Evolutionary conservation across 352 stramenopile species (phyloP).

Genomic region (Globisporangium uncinulatum): DNA sequence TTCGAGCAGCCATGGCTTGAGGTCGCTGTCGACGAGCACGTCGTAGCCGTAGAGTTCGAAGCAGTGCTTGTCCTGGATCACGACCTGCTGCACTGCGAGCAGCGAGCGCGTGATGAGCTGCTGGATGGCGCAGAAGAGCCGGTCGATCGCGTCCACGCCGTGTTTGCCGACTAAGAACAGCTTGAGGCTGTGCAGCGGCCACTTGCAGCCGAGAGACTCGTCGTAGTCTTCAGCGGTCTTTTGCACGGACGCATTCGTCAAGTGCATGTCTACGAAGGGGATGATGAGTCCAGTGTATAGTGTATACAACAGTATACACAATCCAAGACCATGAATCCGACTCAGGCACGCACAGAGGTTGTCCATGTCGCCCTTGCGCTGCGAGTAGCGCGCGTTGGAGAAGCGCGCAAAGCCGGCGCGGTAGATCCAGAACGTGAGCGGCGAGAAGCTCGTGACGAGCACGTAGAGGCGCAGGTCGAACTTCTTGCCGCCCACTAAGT

Average conservation of each 20-base stretch:
- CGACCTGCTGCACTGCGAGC: conserved; percentile 85
- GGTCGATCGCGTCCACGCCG: conserved; percentile 41
- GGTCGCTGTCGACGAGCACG: conserved; percentile 88
- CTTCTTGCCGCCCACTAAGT: conserved; percentile 91
- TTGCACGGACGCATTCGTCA: conserved; percentile 89
- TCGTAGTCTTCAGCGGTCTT: conserved; percentile 92
- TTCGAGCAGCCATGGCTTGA: conserved; percentile 93
- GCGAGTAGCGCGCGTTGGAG: conserved; percentile 88
- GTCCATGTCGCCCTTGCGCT: conserved; percentile 79
- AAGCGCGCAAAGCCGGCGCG: conserved; percentile 90
- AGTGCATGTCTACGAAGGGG: conserved; percentile 29
- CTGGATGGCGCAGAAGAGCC: conserved; percentile 61
- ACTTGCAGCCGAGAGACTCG: conserved; percentile 86
- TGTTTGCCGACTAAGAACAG: conserved; percentile 76
- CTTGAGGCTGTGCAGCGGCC: conserved; percentile 81
- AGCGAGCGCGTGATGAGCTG: conserved; percentile 84
- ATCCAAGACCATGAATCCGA: no score
- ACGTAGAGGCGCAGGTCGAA: conserved; percentile 93
- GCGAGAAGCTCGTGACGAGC: conserved; percentile 85
- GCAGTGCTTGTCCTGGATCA: conserved; percentile 93
- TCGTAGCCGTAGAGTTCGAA: conserved; percentile 96
- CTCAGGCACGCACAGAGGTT: conserved; percentile 61
- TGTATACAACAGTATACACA: no score
- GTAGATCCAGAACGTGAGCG: conserved; percentile 77
- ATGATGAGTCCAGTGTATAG: no score